A percentile compares a stretch with the other conserved stretches of the same genome.
Conservation (phyloP, 306 rosid species). For the Cyamopsis tetragonoloba region DNA sequence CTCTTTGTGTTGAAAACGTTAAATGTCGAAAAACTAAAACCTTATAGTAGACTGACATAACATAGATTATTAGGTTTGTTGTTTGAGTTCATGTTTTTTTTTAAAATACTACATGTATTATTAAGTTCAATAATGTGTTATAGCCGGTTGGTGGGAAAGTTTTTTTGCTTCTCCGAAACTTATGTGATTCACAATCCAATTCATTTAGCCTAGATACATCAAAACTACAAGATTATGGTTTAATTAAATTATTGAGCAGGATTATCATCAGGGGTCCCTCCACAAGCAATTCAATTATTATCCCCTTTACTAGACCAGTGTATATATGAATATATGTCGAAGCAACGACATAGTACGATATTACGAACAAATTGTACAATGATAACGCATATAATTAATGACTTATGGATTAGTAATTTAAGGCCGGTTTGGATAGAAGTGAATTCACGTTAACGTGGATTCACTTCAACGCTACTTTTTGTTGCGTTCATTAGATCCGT, state of each 20-base stretch:
- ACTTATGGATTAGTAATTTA: background rate
- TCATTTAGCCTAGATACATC: conserved; percentile 27
- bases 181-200: conserved; percentile 11
- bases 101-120: background rate
- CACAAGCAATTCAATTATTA: background rate
- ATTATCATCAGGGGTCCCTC: conserved; percentile 4
- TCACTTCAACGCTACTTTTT: too few relatives aligned
- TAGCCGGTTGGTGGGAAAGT: conserved; percentile 31
- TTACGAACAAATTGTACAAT: background rate
- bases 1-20: conserved; percentile 2
- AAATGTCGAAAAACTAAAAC: conserved; percentile 7
- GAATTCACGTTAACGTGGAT: too few relatives aligned
- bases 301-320: background rate
- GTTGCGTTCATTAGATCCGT: too few relatives aligned
- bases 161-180: background rate
- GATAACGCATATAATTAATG: background rate
- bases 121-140: conserved; percentile 9
- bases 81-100: background rate
- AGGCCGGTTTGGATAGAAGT: background rate
- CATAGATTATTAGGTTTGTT: background rate
- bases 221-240: conserved; percentile 1
- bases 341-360: background rate
- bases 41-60: background rate
- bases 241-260: conserved; percentile 4
- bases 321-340: background rate